Evolutionary conservation across 148 eudicot genomes (phyloP).

Genomic region (Limonium bicolor): DNA sequence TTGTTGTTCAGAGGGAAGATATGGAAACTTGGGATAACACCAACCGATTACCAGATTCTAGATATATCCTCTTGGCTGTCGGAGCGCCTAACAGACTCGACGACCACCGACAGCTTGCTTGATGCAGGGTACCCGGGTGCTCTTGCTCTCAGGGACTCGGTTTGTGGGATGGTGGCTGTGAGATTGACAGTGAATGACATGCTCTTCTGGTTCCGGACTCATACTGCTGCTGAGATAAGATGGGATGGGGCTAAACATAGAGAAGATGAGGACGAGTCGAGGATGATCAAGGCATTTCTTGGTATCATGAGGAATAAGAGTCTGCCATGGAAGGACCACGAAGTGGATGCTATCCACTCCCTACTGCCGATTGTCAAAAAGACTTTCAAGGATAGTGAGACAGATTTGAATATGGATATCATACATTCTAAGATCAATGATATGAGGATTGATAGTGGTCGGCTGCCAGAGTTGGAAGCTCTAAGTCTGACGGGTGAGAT

Average conservation of each 20-base stretch:
- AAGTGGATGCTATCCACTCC: constrained; percentile 91
- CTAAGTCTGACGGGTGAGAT: constrained; percentile 85
- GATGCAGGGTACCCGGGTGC: constrained; percentile 88
- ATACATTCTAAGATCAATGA: constrained; percentile 47
- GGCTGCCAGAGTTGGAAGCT: constrained; percentile 51
- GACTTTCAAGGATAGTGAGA: constrained; percentile 39
- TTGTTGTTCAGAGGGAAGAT: constrained; percentile 38
- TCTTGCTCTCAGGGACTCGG: constrained; percentile 42
- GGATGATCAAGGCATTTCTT: constrained; percentile 64
- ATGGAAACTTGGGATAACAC: constrained; percentile 47
- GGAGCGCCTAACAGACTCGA: constrained; percentile 59
- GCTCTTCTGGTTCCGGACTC: constrained; percentile 90
- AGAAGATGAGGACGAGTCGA: constrained; percentile 51
- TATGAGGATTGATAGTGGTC: constrained; percentile 50
- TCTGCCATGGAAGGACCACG: constrained; percentile 76
- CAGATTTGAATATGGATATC: constrained; percentile 17
- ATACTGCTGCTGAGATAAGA: constrained; percentile 57
- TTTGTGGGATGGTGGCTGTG: constrained; percentile 89
- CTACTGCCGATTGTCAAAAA: constrained; percentile 77
- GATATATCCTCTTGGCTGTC: constrained; percentile 66
- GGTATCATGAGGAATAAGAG: constrained; percentile 80
- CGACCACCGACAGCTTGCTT: constrained; percentile 75
- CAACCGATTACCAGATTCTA: constrained; percentile 42
- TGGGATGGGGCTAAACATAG: constrained; percentile 92
- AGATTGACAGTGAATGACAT: constrained; percentile 42